Evolutionary conservation across 2,329 filamentous ascomycete species (phyloP).

Genomic region (Teratosphaeria destructans): DNA sequence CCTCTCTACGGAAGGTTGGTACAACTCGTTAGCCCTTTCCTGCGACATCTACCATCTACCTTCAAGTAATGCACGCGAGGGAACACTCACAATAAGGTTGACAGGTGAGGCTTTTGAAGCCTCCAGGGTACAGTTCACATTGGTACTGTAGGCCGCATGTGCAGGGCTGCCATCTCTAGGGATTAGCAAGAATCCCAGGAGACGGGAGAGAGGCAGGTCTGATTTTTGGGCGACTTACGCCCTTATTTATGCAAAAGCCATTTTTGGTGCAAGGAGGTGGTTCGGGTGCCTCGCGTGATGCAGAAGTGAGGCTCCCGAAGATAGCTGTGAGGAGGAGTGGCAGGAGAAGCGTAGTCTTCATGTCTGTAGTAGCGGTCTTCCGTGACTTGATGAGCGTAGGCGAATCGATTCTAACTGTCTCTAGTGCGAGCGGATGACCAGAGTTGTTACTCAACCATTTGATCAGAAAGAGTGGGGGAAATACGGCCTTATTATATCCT

Average conservation of each 20-base stretch:
- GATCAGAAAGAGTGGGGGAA: too few relatives aligned
- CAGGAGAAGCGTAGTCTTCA: background rate
- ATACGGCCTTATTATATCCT: background rate
- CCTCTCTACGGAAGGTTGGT: too few relatives aligned
- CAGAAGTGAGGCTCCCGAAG: background rate
- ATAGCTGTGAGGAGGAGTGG: background rate
- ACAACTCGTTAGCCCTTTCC: too few relatives aligned
- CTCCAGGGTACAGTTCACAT: background rate
- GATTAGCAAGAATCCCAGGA: background rate
- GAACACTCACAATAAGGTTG: background rate
- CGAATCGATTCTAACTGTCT: background rate
- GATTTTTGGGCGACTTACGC: background rate
- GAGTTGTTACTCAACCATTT: background rate
- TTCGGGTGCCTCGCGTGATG: background rate
- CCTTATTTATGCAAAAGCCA: background rate
- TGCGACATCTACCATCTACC: background rate
- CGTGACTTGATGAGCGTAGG: background rate
- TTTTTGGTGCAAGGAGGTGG: background rate
- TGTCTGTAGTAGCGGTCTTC: background rate
- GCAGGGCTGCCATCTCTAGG: background rate
- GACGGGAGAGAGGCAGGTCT: background rate
- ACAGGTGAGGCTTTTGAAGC: too few relatives aligned
- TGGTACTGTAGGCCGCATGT: background rate
- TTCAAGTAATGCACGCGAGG: background rate
- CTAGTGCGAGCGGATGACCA: background rate